Conservation (phyloP, 495 filamentous ascomycete genomes). For the Aspergillus asperescens region DNA sequence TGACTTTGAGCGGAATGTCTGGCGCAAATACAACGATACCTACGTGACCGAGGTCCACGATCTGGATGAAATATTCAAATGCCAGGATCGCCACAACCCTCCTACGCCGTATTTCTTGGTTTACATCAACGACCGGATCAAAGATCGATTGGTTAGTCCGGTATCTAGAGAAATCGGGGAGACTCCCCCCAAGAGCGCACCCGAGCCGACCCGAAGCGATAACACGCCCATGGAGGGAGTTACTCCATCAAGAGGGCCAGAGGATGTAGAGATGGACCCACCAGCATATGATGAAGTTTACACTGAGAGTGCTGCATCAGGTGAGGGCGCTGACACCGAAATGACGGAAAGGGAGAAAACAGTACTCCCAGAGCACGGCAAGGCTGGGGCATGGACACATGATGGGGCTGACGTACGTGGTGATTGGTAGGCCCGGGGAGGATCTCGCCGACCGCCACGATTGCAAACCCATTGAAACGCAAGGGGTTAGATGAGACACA, state of each 20-base stretch:
- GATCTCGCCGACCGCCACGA: conserved; percentile 6
- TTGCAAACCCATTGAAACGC: conserved; percentile 31
- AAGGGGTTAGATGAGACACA: conserved; percentile 26
- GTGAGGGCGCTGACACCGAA: conserved; percentile 26
- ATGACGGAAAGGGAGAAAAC: conserved; percentile 4
- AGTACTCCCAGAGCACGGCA: conserved; percentile 2
- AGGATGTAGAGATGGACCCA: conserved; percentile 29
- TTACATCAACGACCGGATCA: conserved; percentile 64
- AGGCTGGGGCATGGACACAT: conserved; percentile 13
- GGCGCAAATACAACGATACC: conserved; percentile 93
- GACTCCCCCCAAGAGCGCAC: conserved; percentile 14
- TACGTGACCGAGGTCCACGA: conserved; percentile 64
- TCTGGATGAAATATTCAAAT: conserved; percentile 59
- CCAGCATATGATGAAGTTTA: conserved; percentile 29
- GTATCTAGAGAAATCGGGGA: conserved; percentile 46
- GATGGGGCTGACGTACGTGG: conserved; percentile 20
- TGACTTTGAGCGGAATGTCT: conserved; percentile 73
- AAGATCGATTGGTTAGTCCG: conserved; percentile 57
- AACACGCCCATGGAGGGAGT: conserved; percentile 20
- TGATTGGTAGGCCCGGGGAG: conserved; percentile 29
- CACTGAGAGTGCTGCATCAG: conserved; percentile 21
- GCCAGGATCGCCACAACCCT: conserved; percentile 52
- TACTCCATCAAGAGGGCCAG: conserved; percentile 10
- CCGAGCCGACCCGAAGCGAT: neutral
- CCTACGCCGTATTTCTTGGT: conserved; percentile 85